A percentile compares a stretch with the other conserved stretches of the same genome.
Evolutionary conservation across 805 yeast species (phyloP).

Genomic region (Tetrapisispora iriomotensis): DNA sequence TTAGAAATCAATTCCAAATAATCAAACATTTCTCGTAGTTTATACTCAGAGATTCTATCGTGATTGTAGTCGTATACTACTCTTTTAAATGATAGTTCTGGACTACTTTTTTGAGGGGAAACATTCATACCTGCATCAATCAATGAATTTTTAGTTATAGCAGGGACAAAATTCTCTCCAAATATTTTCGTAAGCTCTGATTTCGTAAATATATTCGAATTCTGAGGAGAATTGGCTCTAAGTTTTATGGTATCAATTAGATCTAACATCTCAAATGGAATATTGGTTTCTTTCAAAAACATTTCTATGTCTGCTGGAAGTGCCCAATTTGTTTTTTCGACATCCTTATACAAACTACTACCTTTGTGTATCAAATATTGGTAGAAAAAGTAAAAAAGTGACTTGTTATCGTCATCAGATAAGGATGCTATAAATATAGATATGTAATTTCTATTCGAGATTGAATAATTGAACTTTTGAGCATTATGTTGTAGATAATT

Average conservation of each 20-base stretch:
- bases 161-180: no score
- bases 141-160: no score
- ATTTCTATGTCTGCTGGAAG: background rate
- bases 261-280: background rate
- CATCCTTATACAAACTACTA: background rate
- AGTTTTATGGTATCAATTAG: background rate
- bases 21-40: no score
- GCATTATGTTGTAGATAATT: background rate
- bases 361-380: background rate
- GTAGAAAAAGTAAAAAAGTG: background rate
- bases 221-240: background rate
- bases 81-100: no score
- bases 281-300: background rate
- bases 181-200: no score
- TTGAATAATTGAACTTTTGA: background rate
- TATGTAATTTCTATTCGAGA: background rate
- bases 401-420: background rate
- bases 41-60: no score
- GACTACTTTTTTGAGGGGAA: no score
- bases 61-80: no score
- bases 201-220: no score
- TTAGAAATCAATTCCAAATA: no score
- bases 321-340: background rate
- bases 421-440: background rate
- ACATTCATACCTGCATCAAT: no score